Evolutionary conservation across 306 rosid species (phyloP), one percentile per base, ranked within the genome.

Genomic region (Mucuna pruriens): DNA sequence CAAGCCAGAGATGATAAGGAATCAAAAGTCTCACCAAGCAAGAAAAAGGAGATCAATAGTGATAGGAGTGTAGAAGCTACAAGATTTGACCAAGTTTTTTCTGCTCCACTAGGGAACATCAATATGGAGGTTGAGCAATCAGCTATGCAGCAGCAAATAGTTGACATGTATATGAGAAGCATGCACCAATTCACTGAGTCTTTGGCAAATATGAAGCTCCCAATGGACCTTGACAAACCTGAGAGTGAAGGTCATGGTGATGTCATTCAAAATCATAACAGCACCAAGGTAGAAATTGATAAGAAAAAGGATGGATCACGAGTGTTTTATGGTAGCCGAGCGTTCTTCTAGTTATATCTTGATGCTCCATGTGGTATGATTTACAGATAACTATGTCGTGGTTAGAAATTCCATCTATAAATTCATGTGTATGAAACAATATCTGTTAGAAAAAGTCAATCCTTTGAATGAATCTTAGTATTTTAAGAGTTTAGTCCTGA

Each of bases 121-220:
- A 90, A 90, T 49, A 77, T 84, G 34, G 95, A 91, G 66, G 90
- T 89, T 23, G 97, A 92, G 86, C 95, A 91, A 33, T 86, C 94
- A 52, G 94, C 91, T 42, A 89, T 91, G 97, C 97, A 92, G 83
- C 86, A 92, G 57, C 97, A 92, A 74, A 92, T 92, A 80, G 95
- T 91, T 36, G 92, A 91, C 84, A 92, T 92, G 97, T 92, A 92
- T 72, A 90, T 91, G 97, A 91, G 90, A 81, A 92, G 97, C 84
- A 92, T 91, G 97, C 95, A 92, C 16, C 78, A 74, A 54, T 74
- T 74, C 51, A 54, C 78, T 0, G 94, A 93, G 87, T 93, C 96
- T 66, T 81, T 93, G 81, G 94, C 89, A 49, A 88, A 91, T 58
- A 93, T 93, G 97, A 91, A 91, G 86, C 96, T 93, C 23, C 94